Conservation (phyloP, 176 grass and related monocot genomes). For the Hyparrhenia diplandra region DNA sequence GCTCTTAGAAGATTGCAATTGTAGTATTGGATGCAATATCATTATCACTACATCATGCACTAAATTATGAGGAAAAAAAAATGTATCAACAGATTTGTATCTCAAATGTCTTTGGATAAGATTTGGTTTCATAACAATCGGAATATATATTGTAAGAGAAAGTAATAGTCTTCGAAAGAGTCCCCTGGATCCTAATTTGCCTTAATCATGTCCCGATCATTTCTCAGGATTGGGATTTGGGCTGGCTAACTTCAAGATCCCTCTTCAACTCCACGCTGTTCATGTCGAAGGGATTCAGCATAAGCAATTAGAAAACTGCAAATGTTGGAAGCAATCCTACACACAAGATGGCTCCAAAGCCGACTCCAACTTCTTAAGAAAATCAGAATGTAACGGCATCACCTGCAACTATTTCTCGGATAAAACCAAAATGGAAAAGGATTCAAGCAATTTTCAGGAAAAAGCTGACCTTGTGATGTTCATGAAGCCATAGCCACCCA, state of each 20-base stretch:
- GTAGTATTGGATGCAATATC: neutral
- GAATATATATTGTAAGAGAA: neutral
- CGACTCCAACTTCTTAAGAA: neutral
- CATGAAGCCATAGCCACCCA: slow-evolving; percentile 92
- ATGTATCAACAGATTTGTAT: neutral
- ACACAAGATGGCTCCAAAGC: neutral
- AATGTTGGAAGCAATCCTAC: neutral
- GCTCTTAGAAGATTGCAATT: neutral
- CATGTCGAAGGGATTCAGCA: slow-evolving; percentile 10
- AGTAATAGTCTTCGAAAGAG: neutral
- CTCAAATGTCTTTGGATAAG: neutral
- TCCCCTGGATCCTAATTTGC: neutral
- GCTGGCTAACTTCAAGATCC: neutral
- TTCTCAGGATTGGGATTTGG: neutral
- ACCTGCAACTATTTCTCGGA: neutral
- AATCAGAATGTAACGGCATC: neutral
- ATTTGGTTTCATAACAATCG: neutral
- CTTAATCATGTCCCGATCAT: neutral
- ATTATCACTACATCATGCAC: neutral
- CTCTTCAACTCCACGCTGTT: neutral
- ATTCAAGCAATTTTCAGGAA: neutral
- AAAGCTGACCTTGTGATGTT: slow-evolving; percentile 78
- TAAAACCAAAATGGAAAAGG: neutral
- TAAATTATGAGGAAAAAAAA: neutral
- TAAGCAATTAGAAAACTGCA: neutral